Base-by-base conservation (phyloP, 192 early-diverging fungal species). In the Rhizophagus sp. region DNA sequence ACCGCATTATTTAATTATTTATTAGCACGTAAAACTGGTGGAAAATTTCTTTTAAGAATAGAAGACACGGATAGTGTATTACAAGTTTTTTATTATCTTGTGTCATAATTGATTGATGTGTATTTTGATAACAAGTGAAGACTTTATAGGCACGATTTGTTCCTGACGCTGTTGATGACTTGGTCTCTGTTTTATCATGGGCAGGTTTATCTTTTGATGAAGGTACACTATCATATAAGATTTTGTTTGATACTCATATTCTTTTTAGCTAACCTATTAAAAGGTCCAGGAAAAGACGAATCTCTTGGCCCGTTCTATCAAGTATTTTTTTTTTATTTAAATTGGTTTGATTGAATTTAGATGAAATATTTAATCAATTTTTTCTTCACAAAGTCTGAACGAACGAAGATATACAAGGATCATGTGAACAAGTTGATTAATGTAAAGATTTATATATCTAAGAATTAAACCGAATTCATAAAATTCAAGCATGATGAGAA, bases 1-100 rank as follows among this genome's bases (percentile, higher is more conserved):
- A 98, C 97, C 3, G 95, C 95, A 12, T 89, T 98, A 70, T 98
- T 94, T 83, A 97, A 97, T 87, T 96, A 93, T 78, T 85, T 97
- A 41, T 82, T 96, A 19, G 92, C 97, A 3, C 87, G 89, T n/a
- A 86, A 92, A 63, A 86, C 88, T 10, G 89, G 91, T 25, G 96
- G 95, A 9, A 73, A 81, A 27, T 96, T 97, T 85, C 86, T 97
- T 69, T 81, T 98, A 74, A 90, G 97, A 77, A 96, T 98, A 75
- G 97, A 98, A 79, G 97, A 98, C 83, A 98, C 97, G 2, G 97
- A 98, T 84, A 87, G 87, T 79, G 91, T 92, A 83, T 36, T 19
- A 13, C 2, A 44, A 19, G 11, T 24, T 70, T 70, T 70, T 41
- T 4, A 17, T n/a, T 70, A 44, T 41, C 39, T 41, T 19, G 6